Evolutionary conservation across 768 basidiomycete species (phyloP).

Genomic region (Paxillus ammoniavirescens): DNA sequence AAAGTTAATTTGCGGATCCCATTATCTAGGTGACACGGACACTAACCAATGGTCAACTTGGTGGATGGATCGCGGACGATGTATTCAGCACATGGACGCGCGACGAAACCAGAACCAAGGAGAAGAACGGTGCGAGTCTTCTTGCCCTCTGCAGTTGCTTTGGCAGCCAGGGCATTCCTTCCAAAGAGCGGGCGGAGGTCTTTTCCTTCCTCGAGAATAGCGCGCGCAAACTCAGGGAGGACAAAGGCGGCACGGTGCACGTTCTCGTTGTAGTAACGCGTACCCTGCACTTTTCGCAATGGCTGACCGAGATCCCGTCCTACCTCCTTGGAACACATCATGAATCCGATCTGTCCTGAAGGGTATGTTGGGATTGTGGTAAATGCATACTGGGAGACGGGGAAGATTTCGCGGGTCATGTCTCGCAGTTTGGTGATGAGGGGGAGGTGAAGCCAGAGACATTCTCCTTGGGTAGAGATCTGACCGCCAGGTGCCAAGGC

Average conservation of each 20-base stretch:
- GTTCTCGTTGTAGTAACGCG: slow-evolving; percentile 81
- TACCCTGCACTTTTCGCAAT: slow-evolving; percentile 64
- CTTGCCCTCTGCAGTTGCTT: slow-evolving; percentile 45
- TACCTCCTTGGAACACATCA: slow-evolving; percentile 79
- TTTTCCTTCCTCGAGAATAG: slow-evolving; percentile 68
- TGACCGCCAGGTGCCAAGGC: slow-evolving; percentile 87
- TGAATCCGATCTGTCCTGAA: slow-evolving; percentile 95
- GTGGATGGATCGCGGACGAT: slow-evolving; percentile 80
- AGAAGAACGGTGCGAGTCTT: slow-evolving; percentile 69
- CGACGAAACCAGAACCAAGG: slow-evolving; percentile 94
- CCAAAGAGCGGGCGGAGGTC: slow-evolving; percentile 78
- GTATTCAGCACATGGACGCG: slow-evolving; percentile 95
- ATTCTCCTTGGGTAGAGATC: slow-evolving; percentile 96
- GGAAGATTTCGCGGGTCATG: slow-evolving; percentile 74
- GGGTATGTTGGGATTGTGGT: slow-evolving; percentile 99
- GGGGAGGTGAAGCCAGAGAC: slow-evolving; percentile 89
- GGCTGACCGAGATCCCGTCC: slow-evolving; percentile 71
- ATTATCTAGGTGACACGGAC: not conserved
- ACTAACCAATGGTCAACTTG: slow-evolving; percentile 78
- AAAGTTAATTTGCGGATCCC: slow-evolving; percentile 1
- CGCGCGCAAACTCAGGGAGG: slow-evolving; percentile 89
- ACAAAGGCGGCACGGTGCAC: slow-evolving; percentile 83
- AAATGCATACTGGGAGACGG: slow-evolving; percentile 84
- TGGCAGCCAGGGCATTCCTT: slow-evolving; percentile 47
- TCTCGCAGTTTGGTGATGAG: slow-evolving; percentile 76